Conservation (phyloP, 2,329 filamentous ascomycete genomes). For the Colletotrichum tamarilloi region DNA sequence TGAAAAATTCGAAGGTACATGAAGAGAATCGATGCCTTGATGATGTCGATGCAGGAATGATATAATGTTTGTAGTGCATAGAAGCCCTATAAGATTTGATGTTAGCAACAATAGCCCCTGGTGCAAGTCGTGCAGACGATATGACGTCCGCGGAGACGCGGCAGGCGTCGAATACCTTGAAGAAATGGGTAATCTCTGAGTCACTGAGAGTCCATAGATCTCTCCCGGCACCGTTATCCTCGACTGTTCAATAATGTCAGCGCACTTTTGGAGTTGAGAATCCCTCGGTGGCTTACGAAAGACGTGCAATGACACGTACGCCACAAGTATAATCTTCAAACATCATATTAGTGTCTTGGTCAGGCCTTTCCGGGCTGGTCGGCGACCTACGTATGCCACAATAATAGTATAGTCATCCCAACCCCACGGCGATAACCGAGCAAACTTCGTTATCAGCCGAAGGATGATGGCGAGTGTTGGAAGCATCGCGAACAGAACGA, state of each 20-base stretch:
- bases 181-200: background rate
- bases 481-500: background rate
- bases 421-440: background rate
- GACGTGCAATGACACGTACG: background rate
- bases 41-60: conserved; percentile 23
- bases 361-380: too few relatives aligned
- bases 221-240: conserved; percentile 15
- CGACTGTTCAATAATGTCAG: background rate
- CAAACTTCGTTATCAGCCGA: conserved; percentile 2
- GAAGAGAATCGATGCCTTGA: conserved; percentile 31
- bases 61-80: conserved; percentile 16
- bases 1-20: conserved; percentile 32
- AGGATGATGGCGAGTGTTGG: conserved; percentile 11
- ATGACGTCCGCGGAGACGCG: too few relatives aligned
- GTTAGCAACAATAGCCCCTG: background rate
- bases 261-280: background rate
- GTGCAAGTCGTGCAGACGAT: background rate
- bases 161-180: background rate
- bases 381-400: conserved; percentile 5
- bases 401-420: conserved; percentile 23
- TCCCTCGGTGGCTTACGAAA: background rate
- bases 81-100: background rate
- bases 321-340: background rate
- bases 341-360: background rate
- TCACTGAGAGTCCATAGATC: conserved; percentile 25